Conservation (phyloP, 2,329 filamentous ascomycete genomes). For the Epichloe sylvatica region DNA sequence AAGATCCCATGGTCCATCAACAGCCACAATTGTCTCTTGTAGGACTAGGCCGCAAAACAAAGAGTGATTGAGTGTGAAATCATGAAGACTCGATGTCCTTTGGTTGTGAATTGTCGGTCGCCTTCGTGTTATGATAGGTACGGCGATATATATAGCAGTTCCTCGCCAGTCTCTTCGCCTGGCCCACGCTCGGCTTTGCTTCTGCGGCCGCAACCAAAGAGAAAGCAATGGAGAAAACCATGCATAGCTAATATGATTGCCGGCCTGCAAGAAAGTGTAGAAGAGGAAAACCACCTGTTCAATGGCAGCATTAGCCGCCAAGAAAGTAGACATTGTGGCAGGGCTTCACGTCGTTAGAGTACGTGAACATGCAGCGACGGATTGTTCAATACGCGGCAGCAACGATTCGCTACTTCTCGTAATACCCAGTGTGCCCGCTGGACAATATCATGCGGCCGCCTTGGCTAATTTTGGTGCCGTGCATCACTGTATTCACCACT, state of each 20-base stretch:
- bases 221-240: background rate
- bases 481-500: too few species aligned
- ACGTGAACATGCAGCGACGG: too few species aligned
- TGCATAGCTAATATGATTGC: background rate
- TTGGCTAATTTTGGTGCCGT: too few species aligned
- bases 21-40: background rate
- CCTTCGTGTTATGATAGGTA: background rate
- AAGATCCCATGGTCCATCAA: background rate
- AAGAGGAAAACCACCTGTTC: background rate
- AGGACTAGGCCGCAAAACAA: background rate
- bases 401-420: too few species aligned
- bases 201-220: background rate
- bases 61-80: background rate
- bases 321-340: too few species aligned
- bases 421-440: too few species aligned
- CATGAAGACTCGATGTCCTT: background rate
- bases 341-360: too few species aligned
- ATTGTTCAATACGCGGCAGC: too few species aligned
- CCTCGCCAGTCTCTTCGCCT: background rate
- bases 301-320: background rate
- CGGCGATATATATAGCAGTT: background rate
- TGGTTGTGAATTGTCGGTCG: background rate
- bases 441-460: too few species aligned
- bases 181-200: background rate
- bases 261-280: background rate